Base-by-base conservation (phyloP, 176 grass and related monocot species). In the Triticum dicoccoides region DNA sequence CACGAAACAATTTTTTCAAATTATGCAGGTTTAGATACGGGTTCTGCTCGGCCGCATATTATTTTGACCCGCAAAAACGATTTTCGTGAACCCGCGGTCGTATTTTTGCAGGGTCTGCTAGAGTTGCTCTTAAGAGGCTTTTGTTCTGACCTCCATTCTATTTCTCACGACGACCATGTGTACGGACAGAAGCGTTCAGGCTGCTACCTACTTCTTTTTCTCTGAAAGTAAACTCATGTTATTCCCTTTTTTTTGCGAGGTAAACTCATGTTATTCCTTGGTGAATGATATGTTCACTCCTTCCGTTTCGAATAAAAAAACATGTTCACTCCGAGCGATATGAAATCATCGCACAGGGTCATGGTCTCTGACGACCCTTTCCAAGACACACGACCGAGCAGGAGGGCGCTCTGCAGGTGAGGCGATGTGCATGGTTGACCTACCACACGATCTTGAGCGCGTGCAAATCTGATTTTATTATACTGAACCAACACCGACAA, bases 351-450 rank as follows among this genome's bases (percentile, higher is more conserved):
- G 11, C 79, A 61, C 4, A n/a, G 9, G 17, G 35, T 14, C 7
- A 15, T 38, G 52, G 17, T 58, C 54, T 11, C 24, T 1, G 0
- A 23, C 6, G 33, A 63, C 33, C 32, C 34, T 49, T 44, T 45
- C 37, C 65, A 33, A 24, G 24, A 18, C 25, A 7, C 6, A 0
- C 49, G 49, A 17, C 49, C 14, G 49, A 17, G 17, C 49, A 52
- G 49, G 49, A 52, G 49, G 45, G 45, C 45, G 65, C 41, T 32
- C 56, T 75, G 82, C 42, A 49, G 69, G 61, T n/a, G 25, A 45
- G 69, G 52, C 20, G 63, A 82, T 42, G 54, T 14, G 66, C 9
- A 59, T 6, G 9, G 54, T 33, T 86, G 23, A 87, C 89, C 74
- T 29, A 87, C 78, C 9, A 52, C 30, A 21, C 13, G 30, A 67